Evolutionary conservation across 768 basidiomycete genomes (phyloP), one percentile per base, ranked within the genome.

Genomic region (Galerina marginata): DNA sequence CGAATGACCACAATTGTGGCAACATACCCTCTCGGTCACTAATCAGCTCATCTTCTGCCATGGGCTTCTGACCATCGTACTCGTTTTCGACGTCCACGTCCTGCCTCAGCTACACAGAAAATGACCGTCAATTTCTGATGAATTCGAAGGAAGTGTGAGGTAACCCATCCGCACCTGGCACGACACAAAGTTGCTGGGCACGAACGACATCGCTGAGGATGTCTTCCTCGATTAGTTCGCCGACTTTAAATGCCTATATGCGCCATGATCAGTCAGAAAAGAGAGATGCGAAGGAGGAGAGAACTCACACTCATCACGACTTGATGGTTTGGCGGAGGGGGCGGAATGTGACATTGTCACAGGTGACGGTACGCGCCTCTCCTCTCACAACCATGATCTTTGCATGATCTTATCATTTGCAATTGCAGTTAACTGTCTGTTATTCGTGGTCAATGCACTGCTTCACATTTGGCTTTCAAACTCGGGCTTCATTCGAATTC

Each of bases 121-220:
- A 55, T 40, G 58, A 20, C 20, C 2, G 29, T 33, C 29, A 33
- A 33, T 5, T 33, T 29, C 29, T n/a, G n/a, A n/a, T 20, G 20
- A 20, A 56, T 56, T 51, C 64, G 11, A 29, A 48, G 14, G 54
- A n/a, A 54, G 57, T 57, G 54, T 0, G 46, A 15, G 42, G 7
- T 5, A 33, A 33, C 7, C 29, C 29, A 33, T 33, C 5, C 81
- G 59, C 68, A 90, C 93, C 80, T 93, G 91, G 69, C 94, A 86
- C 56, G 93, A 95, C 47, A 95, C 89, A 63, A 96, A 93, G 71
- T 94, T 93, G 72, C 89, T 91, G 2, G 95, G 95, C 7, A 96
- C 88, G 59, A 96, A 96, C 88, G 59, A 96, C 85, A 73, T 96
- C 95, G 68, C 91, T 93, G 62, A 97, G 83, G 51, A 93, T 89